These are phyloP conservation scores for Ambrosia trifida DNA, from an alignment of 129 eudicot genomes.

Conservation along the genomic window DNA sequence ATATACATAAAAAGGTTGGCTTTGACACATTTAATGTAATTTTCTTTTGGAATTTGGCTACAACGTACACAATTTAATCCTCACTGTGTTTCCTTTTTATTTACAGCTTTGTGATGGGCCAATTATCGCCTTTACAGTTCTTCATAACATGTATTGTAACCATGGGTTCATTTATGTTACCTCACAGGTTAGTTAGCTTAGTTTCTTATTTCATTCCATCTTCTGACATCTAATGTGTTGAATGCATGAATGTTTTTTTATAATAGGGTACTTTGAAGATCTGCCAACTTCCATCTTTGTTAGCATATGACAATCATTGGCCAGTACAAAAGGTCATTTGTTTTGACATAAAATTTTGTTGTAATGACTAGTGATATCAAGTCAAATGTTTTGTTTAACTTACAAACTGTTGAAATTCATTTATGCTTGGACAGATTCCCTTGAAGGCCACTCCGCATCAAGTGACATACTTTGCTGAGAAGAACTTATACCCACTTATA, in stretches of 20 bases:
- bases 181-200: constrained; percentile 57
- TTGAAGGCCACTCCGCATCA: constrained; percentile 98
- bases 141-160: constrained; percentile 91
- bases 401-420: not conserved
- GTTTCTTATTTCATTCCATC: not conserved
- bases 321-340: constrained; percentile 87
- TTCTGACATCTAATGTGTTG: not conserved
- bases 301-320: constrained; percentile 87
- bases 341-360: not conserved
- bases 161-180: constrained; percentile 94
- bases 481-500: constrained; percentile 87
- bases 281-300: constrained; percentile 86
- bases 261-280: constrained; percentile 84
- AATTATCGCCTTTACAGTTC: constrained; percentile 85
- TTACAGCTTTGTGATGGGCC: constrained; percentile 96
- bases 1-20: not conserved
- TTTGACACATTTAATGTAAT: not conserved
- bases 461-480: constrained; percentile 92
- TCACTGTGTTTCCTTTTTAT: constrained; percentile 15
- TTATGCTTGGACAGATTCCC: constrained; percentile 59
- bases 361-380: constrained; percentile 1
- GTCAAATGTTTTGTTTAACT: not conserved
- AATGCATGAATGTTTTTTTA: constrained; percentile 21
- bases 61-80: not conserved
- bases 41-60: not conserved